Evolutionary conservation across 2,329 filamentous ascomycete species (phyloP).

Genomic region (Myrmaecium sp.): DNA sequence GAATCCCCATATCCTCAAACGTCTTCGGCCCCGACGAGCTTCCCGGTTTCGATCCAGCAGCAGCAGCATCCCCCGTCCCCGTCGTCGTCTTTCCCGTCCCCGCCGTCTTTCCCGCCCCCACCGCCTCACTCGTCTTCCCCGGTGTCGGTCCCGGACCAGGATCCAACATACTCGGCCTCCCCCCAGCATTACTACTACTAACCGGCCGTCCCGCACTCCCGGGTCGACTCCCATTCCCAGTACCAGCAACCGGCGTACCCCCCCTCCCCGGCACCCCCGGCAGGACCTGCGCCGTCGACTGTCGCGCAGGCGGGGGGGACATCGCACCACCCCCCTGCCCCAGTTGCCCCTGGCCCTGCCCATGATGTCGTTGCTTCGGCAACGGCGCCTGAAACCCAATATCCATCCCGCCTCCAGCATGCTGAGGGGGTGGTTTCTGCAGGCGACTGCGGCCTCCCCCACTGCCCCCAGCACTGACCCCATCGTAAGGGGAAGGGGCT

Average conservation of each 20-base stretch:
- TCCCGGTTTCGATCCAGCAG: conserved; percentile 29
- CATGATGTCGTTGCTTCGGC: too few species aligned
- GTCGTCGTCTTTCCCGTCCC: conserved; percentile 5
- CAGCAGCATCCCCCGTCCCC: too few species aligned
- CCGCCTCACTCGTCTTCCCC: conserved; percentile 11
- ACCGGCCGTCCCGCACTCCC: too few species aligned
- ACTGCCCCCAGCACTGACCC: conserved; percentile 25
- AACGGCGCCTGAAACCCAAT: conserved; percentile 21
- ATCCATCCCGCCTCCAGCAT: conserved; percentile 12
- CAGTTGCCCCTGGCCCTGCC: too few species aligned
- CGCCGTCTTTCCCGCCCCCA: conserved; percentile 12
- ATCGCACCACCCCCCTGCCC: too few species aligned
- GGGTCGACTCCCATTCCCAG: too few species aligned
- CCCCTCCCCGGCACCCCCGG: too few species aligned
- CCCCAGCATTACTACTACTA: too few species aligned
- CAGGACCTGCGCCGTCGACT: too few species aligned
- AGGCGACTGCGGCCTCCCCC: conserved; percentile 26
- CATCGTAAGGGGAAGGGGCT: conserved; percentile 19
- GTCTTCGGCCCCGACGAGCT: conserved; percentile 89
- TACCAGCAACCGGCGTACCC: too few species aligned
- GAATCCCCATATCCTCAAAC: conserved; percentile 97
- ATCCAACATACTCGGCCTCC: too few species aligned
- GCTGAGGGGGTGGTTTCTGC: conserved; percentile 12
- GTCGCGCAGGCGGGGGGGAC: too few species aligned
- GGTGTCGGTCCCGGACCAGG: conserved; percentile 6